Percentiles rank a stretch among this genome's conserved stretches.
Conservation (phyloP, 2,329 filamentous ascomycete genomes). For the Dactylellina sp. region DNA sequence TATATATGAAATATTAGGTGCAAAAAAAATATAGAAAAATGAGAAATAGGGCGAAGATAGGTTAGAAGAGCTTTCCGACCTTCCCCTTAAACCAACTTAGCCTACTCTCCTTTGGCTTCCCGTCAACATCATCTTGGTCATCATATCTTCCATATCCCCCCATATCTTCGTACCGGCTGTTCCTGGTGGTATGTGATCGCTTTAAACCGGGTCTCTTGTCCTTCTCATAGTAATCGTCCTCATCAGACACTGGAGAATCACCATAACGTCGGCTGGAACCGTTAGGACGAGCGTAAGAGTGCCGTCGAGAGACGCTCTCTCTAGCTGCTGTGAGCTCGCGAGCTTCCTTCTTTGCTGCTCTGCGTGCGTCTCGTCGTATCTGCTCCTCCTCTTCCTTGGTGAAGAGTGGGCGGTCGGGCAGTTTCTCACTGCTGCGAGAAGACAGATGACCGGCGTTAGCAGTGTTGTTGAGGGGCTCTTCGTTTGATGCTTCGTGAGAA, state of each 20-base stretch:
- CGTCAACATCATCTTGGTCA: slow-evolving; percentile 30
- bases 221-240: slow-evolving; percentile 40
- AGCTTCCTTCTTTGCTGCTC: slow-evolving; percentile 43
- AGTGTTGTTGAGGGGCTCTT: slow-evolving; percentile 42
- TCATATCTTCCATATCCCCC: slow-evolving; percentile 39
- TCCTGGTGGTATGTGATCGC: slow-evolving; percentile 39
- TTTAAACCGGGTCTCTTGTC: slow-evolving; percentile 34
- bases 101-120: slow-evolving; percentile 41
- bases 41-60: not conserved
- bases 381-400: slow-evolving; percentile 56
- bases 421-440: slow-evolving; percentile 49
- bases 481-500: slow-evolving; percentile 44
- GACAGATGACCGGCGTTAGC: slow-evolving; percentile 38
- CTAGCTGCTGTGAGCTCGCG: slow-evolving; percentile 45
- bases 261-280: slow-evolving; percentile 40
- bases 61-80: slow-evolving; percentile 52
- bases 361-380: slow-evolving; percentile 46
- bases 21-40: not conserved
- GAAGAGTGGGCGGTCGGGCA: slow-evolving; percentile 47
- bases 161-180: slow-evolving; percentile 44
- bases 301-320: slow-evolving; percentile 30
- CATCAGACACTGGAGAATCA: slow-evolving; percentile 43
- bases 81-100: slow-evolving; percentile 55
- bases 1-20: too few relatives aligned
- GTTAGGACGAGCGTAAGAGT: slow-evolving; percentile 26